Base-by-base conservation (phyloP, 2,329 filamentous ascomycete genomes). In the Botryotinia globosa region DNA sequence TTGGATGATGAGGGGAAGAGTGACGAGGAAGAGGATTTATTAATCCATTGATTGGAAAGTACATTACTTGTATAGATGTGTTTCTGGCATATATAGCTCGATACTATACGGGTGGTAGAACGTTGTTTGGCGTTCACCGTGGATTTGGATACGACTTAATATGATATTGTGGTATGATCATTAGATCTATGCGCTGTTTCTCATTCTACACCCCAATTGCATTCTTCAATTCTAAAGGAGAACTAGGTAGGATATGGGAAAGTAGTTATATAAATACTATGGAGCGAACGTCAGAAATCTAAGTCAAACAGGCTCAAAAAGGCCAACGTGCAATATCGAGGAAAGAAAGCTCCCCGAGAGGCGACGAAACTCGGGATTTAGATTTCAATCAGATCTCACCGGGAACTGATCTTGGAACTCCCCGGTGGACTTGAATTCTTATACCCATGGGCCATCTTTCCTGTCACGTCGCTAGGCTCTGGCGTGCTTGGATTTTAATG, bases 1-100 rank as follows among this genome's bases (percentile, higher is more conserved):
- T 72, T 75, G 44, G 74, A 74, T 32, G 74, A 69, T 4, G 74
- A 74, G 18, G 74, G 74, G 37, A 74, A 73, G 59, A 67, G 48
- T 59, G 54, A 62, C 16, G 59, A 61, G 29, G 72, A 73, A 14
- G 72, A 71, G 48, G 65, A 72, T 48, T 54, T 69, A 4, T 63
- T 72, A 32, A 29, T 61, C 22, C 70, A 58, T 42, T 72, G 45
- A 51, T 72, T 32, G 37, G 39, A n/a, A 25, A 9, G 14, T 72
- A 20, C 56, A 44, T 68, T 32, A 34, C 22, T 63, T 45, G 39
- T 39, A 72, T 59, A 58, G 9, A 56, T 58, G n/a, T 72, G 25
- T 56, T 68, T 20, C n/a, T 61, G 22, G 6, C 22, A 25, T 54
- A 34, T 61, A 16, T 58, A n/a, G 48, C 54, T 39, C 39, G 54